These are phyloP conservation scores for Candida anglica DNA, from an alignment of 805 yeast genomes.

Conservation along the genomic window DNA sequence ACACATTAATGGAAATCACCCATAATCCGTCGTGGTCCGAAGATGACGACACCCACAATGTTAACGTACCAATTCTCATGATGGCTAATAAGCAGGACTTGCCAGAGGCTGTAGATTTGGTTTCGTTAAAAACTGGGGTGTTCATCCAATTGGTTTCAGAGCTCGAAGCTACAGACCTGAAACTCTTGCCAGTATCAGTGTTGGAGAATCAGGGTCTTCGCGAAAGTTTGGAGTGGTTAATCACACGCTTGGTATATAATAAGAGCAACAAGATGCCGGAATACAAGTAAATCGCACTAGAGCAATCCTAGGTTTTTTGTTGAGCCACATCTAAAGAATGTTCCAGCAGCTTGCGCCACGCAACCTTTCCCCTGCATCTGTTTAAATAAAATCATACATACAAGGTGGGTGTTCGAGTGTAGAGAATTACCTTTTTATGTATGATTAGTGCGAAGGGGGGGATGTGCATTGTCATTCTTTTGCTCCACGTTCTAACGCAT, in stretches of 20 bases:
- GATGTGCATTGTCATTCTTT: too few species aligned
- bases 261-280: conserved; percentile 60
- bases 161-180: conserved; percentile 84
- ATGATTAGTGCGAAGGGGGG: too few species aligned
- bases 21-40: conserved; percentile 41
- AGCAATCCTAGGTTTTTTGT: too few species aligned
- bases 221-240: conserved; percentile 89
- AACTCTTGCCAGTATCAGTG: conserved; percentile 88
- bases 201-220: conserved; percentile 76
- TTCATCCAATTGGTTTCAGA: conserved; percentile 78
- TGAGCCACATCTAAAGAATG: too few species aligned
- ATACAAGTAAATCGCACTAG: conserved; percentile 30
- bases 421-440: too few species aligned
- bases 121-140: conserved; percentile 71
- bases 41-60: conserved; percentile 23
- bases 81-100: conserved; percentile 91
- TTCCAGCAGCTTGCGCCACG: too few species aligned
- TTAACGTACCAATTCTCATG: conserved; percentile 84
- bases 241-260: conserved; percentile 65
- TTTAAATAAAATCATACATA: too few species aligned
- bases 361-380: too few species aligned
- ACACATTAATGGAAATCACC: conserved; percentile 49
- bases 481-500: too few species aligned
- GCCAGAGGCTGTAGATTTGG: conserved; percentile 44
- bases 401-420: too few species aligned